These are phyloP conservation scores for Chytriomyces hyalinus DNA, from an alignment of 192 early-diverging fungal species.

Conservation along the genomic window DNA sequence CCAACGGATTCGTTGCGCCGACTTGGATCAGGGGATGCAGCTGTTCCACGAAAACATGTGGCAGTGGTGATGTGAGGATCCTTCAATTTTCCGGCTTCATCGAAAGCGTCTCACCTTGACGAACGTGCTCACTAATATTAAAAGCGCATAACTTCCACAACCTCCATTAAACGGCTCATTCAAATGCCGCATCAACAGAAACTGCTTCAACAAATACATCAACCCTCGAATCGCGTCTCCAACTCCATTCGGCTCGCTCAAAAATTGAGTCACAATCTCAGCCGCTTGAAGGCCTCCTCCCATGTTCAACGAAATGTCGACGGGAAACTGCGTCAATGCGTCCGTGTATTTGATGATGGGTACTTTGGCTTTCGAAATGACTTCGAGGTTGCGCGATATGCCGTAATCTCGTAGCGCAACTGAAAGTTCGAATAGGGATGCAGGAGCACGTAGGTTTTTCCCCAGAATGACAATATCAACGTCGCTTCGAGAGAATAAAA, in stretches of 20 bases:
- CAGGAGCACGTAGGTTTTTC: not conserved
- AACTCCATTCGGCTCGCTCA: conserved; percentile 47
- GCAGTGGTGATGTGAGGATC: not conserved
- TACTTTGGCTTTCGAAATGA: conserved; percentile 71
- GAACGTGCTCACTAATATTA: conserved; percentile 78
- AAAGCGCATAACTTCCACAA: conserved; percentile 81
- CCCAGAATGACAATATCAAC: conserved; percentile 56
- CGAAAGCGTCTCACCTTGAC: conserved; percentile 61
- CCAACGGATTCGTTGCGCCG: conserved; percentile 61
- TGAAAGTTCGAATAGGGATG: conserved; percentile 53
- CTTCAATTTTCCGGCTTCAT: not conserved
- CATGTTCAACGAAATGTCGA: conserved; percentile 89
- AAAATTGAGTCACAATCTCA: conserved; percentile 61
- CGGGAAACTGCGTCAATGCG: conserved; percentile 67
- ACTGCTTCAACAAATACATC: conserved; percentile 84
- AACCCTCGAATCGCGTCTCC: conserved; percentile 67
- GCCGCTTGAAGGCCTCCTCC: conserved; percentile 72
- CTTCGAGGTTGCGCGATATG: conserved; percentile 54
- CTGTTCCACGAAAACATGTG: conserved; percentile 39
- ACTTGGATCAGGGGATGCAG: conserved; percentile 79
- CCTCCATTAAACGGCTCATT: conserved; percentile 92
- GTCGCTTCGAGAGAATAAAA: conserved; percentile 58
- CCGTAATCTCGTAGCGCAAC: conserved; percentile 48
- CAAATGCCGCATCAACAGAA: conserved; percentile 71
- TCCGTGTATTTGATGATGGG: conserved; percentile 93